phyloP scores from a whole-genome alignment of 129 eudicot genomes.

The Artemisia tridentata region DNA sequence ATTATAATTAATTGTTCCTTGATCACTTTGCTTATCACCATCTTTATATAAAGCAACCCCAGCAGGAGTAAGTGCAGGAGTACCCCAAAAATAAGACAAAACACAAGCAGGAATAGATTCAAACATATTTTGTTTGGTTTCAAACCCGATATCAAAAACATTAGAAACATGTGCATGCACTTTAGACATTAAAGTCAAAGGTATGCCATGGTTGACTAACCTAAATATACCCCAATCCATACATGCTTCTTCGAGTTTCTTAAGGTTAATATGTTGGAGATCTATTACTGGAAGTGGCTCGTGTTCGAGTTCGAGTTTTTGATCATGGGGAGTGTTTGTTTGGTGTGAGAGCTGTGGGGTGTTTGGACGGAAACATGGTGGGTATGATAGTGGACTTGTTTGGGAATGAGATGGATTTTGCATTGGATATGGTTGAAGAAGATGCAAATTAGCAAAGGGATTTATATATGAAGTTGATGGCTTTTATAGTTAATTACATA shows the following conservation, averaged over 20 bases:
- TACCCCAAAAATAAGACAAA: conserved; percentile 74
- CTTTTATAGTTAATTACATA: not conserved
- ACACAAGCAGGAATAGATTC: conserved; percentile 33
- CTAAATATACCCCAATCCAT: conserved; percentile 82
- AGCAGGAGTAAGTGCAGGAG: conserved; percentile 56
- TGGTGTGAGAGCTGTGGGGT: not conserved
- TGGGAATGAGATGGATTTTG: conserved; percentile 8
- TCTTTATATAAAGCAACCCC: conserved; percentile 36
- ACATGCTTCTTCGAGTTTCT: conserved; percentile 43
- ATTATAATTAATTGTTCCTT: conserved; percentile 30
- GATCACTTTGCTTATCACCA: not conserved
- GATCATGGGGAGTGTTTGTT: not conserved
- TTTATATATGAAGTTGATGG: conserved; percentile 1
- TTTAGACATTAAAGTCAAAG: conserved; percentile 38
- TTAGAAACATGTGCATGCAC: conserved; percentile 39
- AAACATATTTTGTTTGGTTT: conserved; percentile 45
- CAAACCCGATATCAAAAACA: conserved; percentile 40
- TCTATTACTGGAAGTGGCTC: conserved; percentile 52
- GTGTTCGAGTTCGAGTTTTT: not conserved
- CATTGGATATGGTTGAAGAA: conserved; percentile 32
- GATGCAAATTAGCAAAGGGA: not conserved
- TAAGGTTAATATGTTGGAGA: conserved; percentile 25
- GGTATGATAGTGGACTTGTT: conserved; percentile 21
- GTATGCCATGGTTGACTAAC: conserved; percentile 75
- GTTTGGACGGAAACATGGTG: conserved; percentile 34